Evolutionary conservation across 495 filamentous ascomycete genomes (phyloP), one percentile per base, ranked within the genome.

Genomic region (Parachaetomium inaequale): DNA sequence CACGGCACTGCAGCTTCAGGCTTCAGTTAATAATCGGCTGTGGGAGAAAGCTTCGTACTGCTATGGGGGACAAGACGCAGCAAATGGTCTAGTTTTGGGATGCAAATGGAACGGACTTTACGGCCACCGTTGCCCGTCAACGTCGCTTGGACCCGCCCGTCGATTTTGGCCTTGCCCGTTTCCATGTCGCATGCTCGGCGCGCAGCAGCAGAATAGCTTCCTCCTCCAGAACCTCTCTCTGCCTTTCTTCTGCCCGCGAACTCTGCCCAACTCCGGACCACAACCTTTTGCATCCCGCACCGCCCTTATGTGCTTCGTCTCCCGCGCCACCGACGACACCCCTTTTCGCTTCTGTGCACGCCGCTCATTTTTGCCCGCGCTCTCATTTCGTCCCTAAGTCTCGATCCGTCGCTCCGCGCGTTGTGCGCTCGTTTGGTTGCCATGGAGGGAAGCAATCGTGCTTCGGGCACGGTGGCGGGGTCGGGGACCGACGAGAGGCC

Each of bases 381-480:
- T 36, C 17, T 14, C 42, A 14, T 28, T 12, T 38, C 29, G 49
- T 29, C 45, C 15, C 26, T 25, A 36, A n/a, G 2, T 15, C 32
- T 36, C 23, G 38, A 8, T 15, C 26, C 23, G 26, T 58, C 14
- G 17, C 14, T 23, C 29, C 43, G 62, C 57, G 57, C 43, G 40
- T 53, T 28, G 52, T 59, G 61, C 62, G 59, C 58, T 28, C 47
- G 43, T 28, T 29, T 47, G 51, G 26, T 36, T 47, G 45, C 43
- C 47, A 80, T 81, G 78, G 79, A 76, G 68, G 78, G 76, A 57
- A 72, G 73, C 38, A 73, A 72, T 40, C 66, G 61, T 69, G 61
- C 69, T n/a, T 68, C 69, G 40, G 70, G 71, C 60, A 67, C 71
- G 61, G 67, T 66, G 59, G 71, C 67, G 47, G 62, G 63, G 38